Base-by-base conservation (phyloP, 2,329 filamentous ascomycete species). In the Pseudocercospora pini-densiflorae region DNA sequence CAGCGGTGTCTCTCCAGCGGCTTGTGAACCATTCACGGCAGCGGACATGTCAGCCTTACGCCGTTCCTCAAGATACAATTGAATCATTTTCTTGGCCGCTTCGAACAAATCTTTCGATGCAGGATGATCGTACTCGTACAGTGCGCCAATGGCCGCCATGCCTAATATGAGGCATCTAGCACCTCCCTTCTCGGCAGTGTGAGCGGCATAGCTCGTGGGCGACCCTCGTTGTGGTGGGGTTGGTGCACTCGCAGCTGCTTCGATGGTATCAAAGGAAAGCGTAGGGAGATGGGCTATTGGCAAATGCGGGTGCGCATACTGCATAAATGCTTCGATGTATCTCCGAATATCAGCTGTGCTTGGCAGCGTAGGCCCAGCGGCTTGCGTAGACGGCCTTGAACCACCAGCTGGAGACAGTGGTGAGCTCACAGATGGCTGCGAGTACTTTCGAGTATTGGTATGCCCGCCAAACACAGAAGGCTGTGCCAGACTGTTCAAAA, bases 261-360 rank as follows among this genome's bases (percentile, higher is more conserved):
- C 85, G 60, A 91, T 86, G 60, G 92, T 87, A 75, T 97, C 93
- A 81, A 98, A 97, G 49, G 93, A 93, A 69, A 98, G 84, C 16
- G 94, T 97, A 61, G 94, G 90, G 72, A 97, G 88, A 80, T 98
- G 94, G 68, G 97, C 83, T 79, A 98, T 97, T n/a, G 95, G 94
- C 68, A 97, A 81, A 78, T 98, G 94, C 23, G 94, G 94, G 76
- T 97, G 94, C 79, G 97, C 97, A 78, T 92, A 97, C 70, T 89
- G 89, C 74, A 98, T 89, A 80, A 97, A 98, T 66, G 94, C 91
- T 70, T 89, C 89, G 69, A 97, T 92, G 79, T 94, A 97, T 77
- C 93, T 91, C 79, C 96, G 93, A 68, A 98, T 88, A 77, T 97
- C 93, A 76, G 87, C 85, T 36, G 92, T 94, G 80, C 87, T 93